Conservation (phyloP, 345 rosid genomes). For the Moringa oleifera region DNA sequence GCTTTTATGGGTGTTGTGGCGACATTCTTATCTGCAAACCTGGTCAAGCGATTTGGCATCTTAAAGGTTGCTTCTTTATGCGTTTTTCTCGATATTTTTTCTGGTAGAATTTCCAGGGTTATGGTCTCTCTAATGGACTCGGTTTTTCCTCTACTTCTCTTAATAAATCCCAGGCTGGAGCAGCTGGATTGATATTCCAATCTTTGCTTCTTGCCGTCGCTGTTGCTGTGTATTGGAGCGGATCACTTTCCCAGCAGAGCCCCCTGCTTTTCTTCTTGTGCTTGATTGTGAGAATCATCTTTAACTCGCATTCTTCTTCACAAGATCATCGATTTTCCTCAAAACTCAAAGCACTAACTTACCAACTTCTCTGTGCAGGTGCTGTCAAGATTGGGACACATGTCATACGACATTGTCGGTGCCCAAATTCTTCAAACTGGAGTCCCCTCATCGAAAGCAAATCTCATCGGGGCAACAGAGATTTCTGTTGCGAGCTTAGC, state of each 20-base stretch:
- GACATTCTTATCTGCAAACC: slow-evolving; percentile 76
- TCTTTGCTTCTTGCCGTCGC: slow-evolving; percentile 76
- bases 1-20: slow-evolving; percentile 94
- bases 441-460: slow-evolving; percentile 84
- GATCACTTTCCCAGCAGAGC: slow-evolving; percentile 57
- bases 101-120: neutral
- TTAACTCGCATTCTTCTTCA: slow-evolving; percentile 3
- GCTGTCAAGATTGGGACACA: slow-evolving; percentile 83
- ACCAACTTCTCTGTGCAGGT: slow-evolving; percentile 45
- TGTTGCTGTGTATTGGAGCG: slow-evolving; percentile 71
- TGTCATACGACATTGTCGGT: slow-evolving; percentile 82
- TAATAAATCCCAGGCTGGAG: slow-evolving; percentile 72
- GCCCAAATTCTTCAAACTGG: slow-evolving; percentile 98
- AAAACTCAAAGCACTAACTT: too few species aligned
- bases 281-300: slow-evolving; percentile 59
- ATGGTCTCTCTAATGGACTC: slow-evolving; percentile 3
- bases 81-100: slow-evolving; percentile 2
- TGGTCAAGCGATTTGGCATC: slow-evolving; percentile 72
- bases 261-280: slow-evolving; percentile 72
- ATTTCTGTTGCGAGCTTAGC: slow-evolving; percentile 89
- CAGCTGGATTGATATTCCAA: slow-evolving; percentile 77
- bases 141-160: neutral
- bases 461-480: slow-evolving; percentile 87
- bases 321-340: too few species aligned
- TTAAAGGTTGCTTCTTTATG: slow-evolving; percentile 42